Evolutionary conservation across 306 rosid genomes (phyloP), one percentile per base, ranked within the genome.

Genomic region (Vigna nakashimae): DNA sequence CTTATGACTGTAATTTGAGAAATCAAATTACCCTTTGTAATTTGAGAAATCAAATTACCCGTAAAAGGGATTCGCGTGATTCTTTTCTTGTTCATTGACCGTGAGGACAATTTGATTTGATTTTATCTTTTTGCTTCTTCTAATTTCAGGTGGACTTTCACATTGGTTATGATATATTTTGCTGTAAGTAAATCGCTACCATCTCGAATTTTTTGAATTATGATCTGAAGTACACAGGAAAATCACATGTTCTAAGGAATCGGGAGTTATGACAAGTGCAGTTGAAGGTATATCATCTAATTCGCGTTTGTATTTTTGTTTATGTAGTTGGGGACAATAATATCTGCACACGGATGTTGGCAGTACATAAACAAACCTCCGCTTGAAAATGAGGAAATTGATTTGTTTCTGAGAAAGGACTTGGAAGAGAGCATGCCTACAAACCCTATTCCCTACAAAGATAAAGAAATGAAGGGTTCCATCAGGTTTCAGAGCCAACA

Each of bases 321-420:
- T 48, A 46, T 75, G 59, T 58, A 92, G 97, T 38, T 92, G 82
- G 97, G 91, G 34, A 87, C 86, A 69, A 46, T 88, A 34, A 82
- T 90, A 50, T 94, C 98, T 81, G 94, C 94, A 71, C 80, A 86
- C 38, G 97, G 97, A 70, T 90, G 94, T 52, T 85, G 89, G 93
- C 75, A 82, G 73, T 43, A 74, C 38, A 18, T 80, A 48, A 83
- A 83, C 52, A 82, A 80, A 18, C 64, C 75, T 66, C 68, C 78
- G 15, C 28, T 79, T 76, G 66, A 57, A 75, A 80, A 80, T 65
- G 85, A 65, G 49, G 83, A 81, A 75, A 57, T 70, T 65, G 43
- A 62, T 8, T 87, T 79, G 73, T 62, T 73, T 62, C 57, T 69
- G 65, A 79, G 48, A 59, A 83, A 84, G 57, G 86, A 83, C 48